Evolutionary conservation across 2,329 filamentous ascomycete species (phyloP).

Genomic region (Sclerotinia sclerotiorum): DNA sequence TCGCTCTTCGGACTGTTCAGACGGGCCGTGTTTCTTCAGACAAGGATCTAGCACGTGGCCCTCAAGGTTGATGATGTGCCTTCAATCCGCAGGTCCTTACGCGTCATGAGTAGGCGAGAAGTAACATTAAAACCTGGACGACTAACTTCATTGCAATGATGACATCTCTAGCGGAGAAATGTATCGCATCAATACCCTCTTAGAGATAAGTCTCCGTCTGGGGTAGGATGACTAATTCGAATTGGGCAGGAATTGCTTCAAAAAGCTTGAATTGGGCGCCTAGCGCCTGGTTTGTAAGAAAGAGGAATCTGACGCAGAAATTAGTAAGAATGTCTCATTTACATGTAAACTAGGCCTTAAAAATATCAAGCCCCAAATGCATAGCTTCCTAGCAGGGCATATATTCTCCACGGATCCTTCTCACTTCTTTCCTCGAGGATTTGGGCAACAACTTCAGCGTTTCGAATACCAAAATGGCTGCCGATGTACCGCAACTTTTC

Average conservation of each 20-base stretch:
- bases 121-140: not conserved
- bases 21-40: not conserved
- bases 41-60: not conserved
- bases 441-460: slow-evolving; percentile 28
- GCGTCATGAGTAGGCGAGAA: not conserved
- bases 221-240: not conserved
- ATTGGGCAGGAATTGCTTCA: not conserved
- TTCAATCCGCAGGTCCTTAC: not conserved
- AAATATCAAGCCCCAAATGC: slow-evolving; percentile 23
- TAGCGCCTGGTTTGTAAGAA: not conserved
- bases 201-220: not conserved
- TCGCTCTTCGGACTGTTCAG: too few relatives aligned
- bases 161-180: not conserved
- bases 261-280: not conserved
- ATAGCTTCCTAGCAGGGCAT: slow-evolving; percentile 28
- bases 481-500: slow-evolving; percentile 24
- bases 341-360: not conserved
- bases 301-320: not conserved
- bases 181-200: not conserved
- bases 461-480: slow-evolving; percentile 27
- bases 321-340: not conserved
- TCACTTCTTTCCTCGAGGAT: slow-evolving; percentile 20
- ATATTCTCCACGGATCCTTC: slow-evolving; percentile 23
- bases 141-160: not conserved
- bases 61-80: not conserved